Percentiles rank a stretch among this genome's conserved stretches.
Conservation (phyloP, 768 basidiomycete species). For the Crepidotus variabilis region DNA sequence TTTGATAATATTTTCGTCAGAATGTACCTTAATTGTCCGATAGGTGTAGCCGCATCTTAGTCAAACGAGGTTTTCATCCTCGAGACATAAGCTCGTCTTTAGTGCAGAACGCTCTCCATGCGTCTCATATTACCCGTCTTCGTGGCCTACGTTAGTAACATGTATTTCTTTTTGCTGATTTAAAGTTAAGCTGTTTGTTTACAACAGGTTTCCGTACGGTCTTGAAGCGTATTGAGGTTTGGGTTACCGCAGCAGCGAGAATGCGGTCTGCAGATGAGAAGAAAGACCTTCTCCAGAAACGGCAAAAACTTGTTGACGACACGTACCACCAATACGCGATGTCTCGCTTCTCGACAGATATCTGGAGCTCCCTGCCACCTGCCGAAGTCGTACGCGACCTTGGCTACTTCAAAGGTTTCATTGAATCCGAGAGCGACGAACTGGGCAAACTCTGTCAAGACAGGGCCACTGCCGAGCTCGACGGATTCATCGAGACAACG, state of each 20-base stretch:
- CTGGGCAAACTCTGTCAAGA: conserved; percentile 4
- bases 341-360: conserved; percentile 7
- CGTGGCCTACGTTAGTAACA: conserved; percentile 7
- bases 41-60: conserved; percentile 6
- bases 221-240: conserved; percentile 7
- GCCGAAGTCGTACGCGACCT: conserved; percentile 7
- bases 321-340: conserved; percentile 6
- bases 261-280: conserved; percentile 5
- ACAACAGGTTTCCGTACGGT: conserved; percentile 6
- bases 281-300: conserved; percentile 9
- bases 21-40: not conserved
- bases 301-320: conserved; percentile 8
- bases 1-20: not conserved
- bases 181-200: not conserved
- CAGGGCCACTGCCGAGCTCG: conserved; percentile 2
- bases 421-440: conserved; percentile 5
- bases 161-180: too few relatives aligned
- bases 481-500: conserved; percentile 7
- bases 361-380: conserved; percentile 9
- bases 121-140: conserved; percentile 6
- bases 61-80: conserved; percentile 6
- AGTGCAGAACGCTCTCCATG: conserved; percentile 4
- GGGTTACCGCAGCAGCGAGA: conserved; percentile 3
- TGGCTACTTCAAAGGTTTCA: conserved; percentile 8
- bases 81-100: conserved; percentile 7